Conservation (phyloP, 2,329 filamentous ascomycete genomes). For the Emericellopsis cladophorae region DNA sequence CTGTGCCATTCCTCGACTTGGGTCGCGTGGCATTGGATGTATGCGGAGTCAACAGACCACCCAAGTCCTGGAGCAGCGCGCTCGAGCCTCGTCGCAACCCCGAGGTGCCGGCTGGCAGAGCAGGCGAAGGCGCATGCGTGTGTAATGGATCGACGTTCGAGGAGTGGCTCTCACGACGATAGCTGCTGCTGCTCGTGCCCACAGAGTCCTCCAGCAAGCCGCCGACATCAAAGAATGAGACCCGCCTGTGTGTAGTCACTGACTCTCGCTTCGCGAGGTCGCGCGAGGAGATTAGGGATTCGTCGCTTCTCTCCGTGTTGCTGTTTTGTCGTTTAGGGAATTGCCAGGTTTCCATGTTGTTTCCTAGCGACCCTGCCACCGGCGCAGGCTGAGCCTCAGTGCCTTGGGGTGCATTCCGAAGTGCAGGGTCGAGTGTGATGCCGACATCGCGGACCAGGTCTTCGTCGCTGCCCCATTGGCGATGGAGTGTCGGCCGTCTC, state of each 20-base stretch:
- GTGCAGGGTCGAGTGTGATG: slow-evolving; percentile 45
- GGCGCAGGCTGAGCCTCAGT: slow-evolving; percentile 7
- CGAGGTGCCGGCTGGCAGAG: slow-evolving; percentile 27
- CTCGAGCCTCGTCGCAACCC: slow-evolving; percentile 42
- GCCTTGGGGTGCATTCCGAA: slow-evolving; percentile 24
- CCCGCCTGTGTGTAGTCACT: slow-evolving; percentile 18
- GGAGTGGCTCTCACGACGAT: slow-evolving; percentile 28
- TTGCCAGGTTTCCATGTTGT: slow-evolving; percentile 32
- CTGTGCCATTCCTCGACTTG: slow-evolving; percentile 22
- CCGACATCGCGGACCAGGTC: slow-evolving; percentile 76
- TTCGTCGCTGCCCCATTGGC: slow-evolving; percentile 80
- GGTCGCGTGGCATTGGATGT: slow-evolving; percentile 11
- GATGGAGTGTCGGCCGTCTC: slow-evolving; percentile 38
- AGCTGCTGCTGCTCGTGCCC: slow-evolving; percentile 15
- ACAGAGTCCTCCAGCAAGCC: slow-evolving; percentile 49
- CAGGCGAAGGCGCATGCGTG: slow-evolving; percentile 25
- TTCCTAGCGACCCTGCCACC: slow-evolving; percentile 15
- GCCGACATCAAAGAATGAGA: slow-evolving; percentile 80
- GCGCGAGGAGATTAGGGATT: slow-evolving; percentile 25
- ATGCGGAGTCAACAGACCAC: slow-evolving; percentile 35
- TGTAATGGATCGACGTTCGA: slow-evolving; percentile 24
- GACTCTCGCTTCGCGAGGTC: slow-evolving; percentile 14
- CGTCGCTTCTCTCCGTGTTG: slow-evolving; percentile 28
- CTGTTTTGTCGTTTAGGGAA: slow-evolving; percentile 27
- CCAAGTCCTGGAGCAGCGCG: slow-evolving; percentile 45